A percentile compares a stretch with the other conserved stretches of the same genome.
Evolutionary conservation across 1,284 basidiomycete species (phyloP).

Genomic region (Heterobasidion occidentale): DNA sequence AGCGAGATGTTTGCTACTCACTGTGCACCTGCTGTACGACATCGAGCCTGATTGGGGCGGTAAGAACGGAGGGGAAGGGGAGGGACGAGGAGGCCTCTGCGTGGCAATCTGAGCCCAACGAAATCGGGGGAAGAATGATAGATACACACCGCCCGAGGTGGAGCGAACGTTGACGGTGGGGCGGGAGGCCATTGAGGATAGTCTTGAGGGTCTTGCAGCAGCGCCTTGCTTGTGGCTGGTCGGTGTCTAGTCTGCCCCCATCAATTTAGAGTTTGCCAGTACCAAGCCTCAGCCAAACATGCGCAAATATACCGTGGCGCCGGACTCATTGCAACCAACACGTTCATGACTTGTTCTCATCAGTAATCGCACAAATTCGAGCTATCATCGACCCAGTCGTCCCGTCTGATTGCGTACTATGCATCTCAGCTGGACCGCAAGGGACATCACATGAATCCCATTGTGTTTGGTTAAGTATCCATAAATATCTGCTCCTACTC

Average conservation of each 20-base stretch:
- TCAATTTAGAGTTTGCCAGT: conserved; percentile 14
- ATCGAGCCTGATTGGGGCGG: conserved; percentile 97
- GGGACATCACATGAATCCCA: too few relatives aligned
- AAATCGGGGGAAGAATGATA: conserved; percentile 5
- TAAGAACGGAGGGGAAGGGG: conserved; percentile 94
- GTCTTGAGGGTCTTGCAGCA: conserved; percentile 14
- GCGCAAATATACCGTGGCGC: conserved; percentile 2
- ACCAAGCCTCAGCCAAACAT: conserved; percentile 16
- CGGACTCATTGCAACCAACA: too few relatives aligned
- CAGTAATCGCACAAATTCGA: too few relatives aligned
- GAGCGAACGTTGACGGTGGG: conserved; percentile 83
- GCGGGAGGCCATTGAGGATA: conserved; percentile 72
- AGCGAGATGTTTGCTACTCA: conserved; percentile 38
- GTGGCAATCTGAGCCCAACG: conserved; percentile 6
- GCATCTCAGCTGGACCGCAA: too few relatives aligned
- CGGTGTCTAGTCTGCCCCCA: neutral
- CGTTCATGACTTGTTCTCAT: too few relatives aligned
- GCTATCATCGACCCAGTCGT: too few relatives aligned
- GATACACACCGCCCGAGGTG: conserved; percentile 57
- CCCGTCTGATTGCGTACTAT: too few relatives aligned
- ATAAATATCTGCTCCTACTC: too few relatives aligned
- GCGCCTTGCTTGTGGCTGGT: neutral
- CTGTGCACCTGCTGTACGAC: conserved; percentile 98
- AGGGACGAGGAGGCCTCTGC: conserved; percentile 84
- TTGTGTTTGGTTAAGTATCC: too few relatives aligned